Percentiles rank a stretch among this genome's conserved stretches.
Evolutionary conservation across 108 stramenopile species (phyloP).

Genomic region (Skeletonema costatum): DNA sequence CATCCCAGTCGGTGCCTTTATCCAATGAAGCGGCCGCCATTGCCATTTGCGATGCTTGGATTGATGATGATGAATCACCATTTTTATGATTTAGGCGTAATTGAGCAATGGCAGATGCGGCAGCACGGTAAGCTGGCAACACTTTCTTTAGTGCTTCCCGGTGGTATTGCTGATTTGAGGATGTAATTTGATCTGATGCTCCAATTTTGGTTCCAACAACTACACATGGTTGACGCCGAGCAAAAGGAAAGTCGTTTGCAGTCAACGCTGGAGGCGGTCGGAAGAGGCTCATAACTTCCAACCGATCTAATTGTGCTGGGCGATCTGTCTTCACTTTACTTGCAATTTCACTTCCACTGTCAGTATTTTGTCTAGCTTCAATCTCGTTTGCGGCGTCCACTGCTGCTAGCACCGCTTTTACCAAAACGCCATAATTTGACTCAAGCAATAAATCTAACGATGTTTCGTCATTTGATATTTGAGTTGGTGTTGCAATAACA

Average conservation of each 20-base stretch:
- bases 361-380: not conserved
- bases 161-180: slow-evolving; percentile 14
- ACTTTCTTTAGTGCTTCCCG: slow-evolving; percentile 16
- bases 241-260: slow-evolving; percentile 24
- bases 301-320: slow-evolving; percentile 3
- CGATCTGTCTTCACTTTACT: slow-evolving; percentile 7
- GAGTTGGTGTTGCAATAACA: slow-evolving; percentile 9
- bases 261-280: slow-evolving; percentile 25
- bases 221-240: slow-evolving; percentile 45
- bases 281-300: slow-evolving; percentile 38
- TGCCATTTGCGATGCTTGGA: slow-evolving; percentile 37
- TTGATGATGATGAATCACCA: slow-evolving; percentile 12
- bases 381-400: slow-evolving; percentile 30
- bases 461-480: slow-evolving; percentile 6
- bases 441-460: slow-evolving; percentile 33
- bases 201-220: slow-evolving; percentile 43
- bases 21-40: slow-evolving; percentile 39
- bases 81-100: slow-evolving; percentile 26
- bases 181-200: not conserved
- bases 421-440: slow-evolving; percentile 41
- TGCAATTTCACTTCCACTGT: not conserved
- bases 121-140: slow-evolving; percentile 46
- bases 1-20: slow-evolving; percentile 28
- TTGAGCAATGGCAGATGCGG: slow-evolving; percentile 44
- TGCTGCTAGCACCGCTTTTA: slow-evolving; percentile 34